These are phyloP conservation scores for Ascobolus immersus DNA, from an alignment of 495 filamentous ascomycete genomes.

Conservation along the genomic window DNA sequence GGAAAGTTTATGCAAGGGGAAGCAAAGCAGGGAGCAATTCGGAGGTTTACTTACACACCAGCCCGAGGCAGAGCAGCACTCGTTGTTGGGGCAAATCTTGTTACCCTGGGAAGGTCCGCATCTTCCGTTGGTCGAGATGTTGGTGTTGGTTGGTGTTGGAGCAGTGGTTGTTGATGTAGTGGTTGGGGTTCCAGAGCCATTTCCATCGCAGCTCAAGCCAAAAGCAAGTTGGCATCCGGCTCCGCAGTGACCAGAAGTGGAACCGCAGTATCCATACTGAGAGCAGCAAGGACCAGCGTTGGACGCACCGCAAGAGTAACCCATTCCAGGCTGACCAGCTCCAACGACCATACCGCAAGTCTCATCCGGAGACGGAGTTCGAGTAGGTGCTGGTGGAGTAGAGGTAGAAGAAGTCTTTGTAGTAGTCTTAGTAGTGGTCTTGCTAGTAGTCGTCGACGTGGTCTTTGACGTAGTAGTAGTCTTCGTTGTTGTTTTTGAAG, in stretches of 20 bases:
- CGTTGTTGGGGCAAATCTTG: conserved; percentile 19
- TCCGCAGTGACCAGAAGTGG: conserved; percentile 24
- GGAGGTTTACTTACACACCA: conserved; percentile 7
- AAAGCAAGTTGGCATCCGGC: conserved; percentile 22
- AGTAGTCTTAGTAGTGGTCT: background rate
- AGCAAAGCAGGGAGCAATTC: background rate
- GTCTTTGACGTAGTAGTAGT: background rate
- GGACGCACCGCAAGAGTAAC: too few relatives aligned
- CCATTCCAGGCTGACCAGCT: too few relatives aligned
- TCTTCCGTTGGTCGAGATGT: background rate
- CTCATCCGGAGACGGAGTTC: background rate
- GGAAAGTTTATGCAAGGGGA: background rate
- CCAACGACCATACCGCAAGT: background rate
- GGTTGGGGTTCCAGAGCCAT: background rate
- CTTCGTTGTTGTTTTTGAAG: background rate
- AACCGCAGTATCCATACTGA: conserved; percentile 27
- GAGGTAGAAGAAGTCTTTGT: background rate
- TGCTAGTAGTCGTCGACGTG: background rate
- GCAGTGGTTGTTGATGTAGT: background rate
- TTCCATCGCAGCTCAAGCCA: conserved; percentile 4
- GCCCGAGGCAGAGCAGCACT: conserved; percentile 31
- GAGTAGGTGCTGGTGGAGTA: background rate
- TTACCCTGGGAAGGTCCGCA: conserved; percentile 14
- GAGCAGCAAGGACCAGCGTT: conserved; percentile 17
- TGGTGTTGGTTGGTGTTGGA: background rate